Evolutionary conservation across 2,329 filamentous ascomycete species (phyloP), one percentile per base, ranked within the genome.

Genomic region (Colletotrichum abscissum): DNA sequence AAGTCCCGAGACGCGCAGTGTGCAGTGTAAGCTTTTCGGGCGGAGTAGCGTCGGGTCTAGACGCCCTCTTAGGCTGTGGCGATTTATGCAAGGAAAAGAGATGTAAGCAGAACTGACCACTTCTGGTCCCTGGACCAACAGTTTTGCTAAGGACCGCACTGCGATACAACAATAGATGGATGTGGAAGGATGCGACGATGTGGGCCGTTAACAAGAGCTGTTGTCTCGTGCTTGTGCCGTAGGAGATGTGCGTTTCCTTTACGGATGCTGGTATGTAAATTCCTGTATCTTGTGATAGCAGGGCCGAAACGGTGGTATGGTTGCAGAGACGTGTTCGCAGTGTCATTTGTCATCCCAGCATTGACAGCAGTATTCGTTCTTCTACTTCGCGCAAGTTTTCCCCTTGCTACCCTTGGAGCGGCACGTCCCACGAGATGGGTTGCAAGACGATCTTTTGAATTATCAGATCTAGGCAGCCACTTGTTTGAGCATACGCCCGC

Each of bases 1-100:
- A 24, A 49, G 16, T 57, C 60, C 58, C 54, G 42, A 52, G 26
- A 55, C 59, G 59, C 55, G 56, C 55, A 46, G 30, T 63, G 55
- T 65, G 56, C 55, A 46, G 30, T 63, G 60, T 65, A 65, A 69
- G 70, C 66, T 73, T 73, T 70, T 70, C 42, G 70, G 63, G 63
- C 63, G 70, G 70, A 57, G 67, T 28, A 73, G 67, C 56, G 49
- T 55, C 26, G 55, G 66, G 55, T 56, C 70, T 69, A 65, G 66
- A 73, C 66, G 46, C 49, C 35, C 38, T 42, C 54, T 55, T 60
- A n/a, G 49, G 66, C 33, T 24, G 60, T 73, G 70, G 67, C 70
- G 35, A 73, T 24, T 65, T 62, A 66, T 70, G 67, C 70, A 73
- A 60, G 42, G 26, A 56, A 62, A 38, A 49, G 59, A 59, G 46